phyloP scores from a whole-genome alignment of 148 eudicot genomes.

The Heliamphora exappendiculata region DNA sequence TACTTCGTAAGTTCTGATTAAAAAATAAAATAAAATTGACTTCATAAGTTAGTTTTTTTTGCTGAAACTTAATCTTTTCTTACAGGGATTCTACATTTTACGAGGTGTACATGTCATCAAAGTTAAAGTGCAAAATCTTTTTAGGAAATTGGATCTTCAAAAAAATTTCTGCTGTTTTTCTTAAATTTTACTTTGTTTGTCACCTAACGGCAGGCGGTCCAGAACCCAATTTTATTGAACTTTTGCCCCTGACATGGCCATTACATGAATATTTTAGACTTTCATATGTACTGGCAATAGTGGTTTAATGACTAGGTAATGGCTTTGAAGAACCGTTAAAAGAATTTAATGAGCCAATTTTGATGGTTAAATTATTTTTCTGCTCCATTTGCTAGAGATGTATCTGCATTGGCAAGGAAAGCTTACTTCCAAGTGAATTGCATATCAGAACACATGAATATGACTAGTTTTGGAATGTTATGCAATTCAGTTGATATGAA shows the following conservation, averaged over 20 bases:
- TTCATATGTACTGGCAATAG: not conserved
- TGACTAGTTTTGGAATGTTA: too few relatives aligned
- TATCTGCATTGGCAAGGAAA: too few relatives aligned
- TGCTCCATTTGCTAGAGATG: too few relatives aligned
- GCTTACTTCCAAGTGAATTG: too few relatives aligned
- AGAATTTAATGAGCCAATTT: too few relatives aligned
- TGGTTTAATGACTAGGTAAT: not conserved
- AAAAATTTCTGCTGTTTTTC: not conserved
- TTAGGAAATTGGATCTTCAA: not conserved
- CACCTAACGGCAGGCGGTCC: not conserved
- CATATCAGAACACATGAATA: too few relatives aligned
- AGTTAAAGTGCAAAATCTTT: not conserved
- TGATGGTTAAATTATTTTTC: too few relatives aligned
- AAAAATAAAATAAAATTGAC: not conserved
- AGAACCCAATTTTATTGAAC: not conserved
- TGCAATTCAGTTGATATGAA: too few relatives aligned
- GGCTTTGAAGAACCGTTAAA: too few relatives aligned
- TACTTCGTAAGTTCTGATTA: not conserved
- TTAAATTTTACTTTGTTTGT: not conserved
- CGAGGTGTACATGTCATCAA: not conserved
- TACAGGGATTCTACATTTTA: not conserved
- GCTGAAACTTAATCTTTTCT: not conserved
- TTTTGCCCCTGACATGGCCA: not conserved
- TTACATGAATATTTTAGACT: not conserved
- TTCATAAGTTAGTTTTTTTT: not conserved